phyloP scores from a whole-genome alignment of 1,284 basidiomycete genomes.

The Coriolopsis trogii region DNA sequence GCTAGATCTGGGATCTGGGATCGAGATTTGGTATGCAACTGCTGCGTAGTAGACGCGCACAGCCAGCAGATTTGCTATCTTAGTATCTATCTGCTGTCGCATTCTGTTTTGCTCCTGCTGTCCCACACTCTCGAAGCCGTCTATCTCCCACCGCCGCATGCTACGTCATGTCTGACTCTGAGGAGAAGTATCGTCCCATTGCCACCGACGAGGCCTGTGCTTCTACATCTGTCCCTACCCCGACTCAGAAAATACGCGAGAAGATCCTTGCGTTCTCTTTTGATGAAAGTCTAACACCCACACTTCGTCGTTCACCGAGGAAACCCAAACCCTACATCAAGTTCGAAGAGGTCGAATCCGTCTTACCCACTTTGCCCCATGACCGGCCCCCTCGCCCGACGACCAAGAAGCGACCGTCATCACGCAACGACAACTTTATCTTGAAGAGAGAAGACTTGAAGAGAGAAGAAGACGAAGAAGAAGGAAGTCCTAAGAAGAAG shows the following conservation, averaged over 20 bases:
- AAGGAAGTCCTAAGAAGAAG: background rate
- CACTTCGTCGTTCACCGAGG: constrained; percentile 9
- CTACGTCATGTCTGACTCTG: too few species aligned
- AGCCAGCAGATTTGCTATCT: too few species aligned
- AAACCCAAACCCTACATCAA: background rate
- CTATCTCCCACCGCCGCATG: too few species aligned
- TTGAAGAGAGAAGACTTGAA: background rate
- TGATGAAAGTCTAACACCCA: constrained; percentile 2
- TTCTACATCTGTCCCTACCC: constrained; percentile 8
- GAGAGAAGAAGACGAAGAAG: too few species aligned
- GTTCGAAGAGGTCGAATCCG: constrained; percentile 11
- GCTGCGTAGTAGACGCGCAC: too few species aligned
- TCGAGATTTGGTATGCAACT: too few species aligned
- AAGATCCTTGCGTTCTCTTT: constrained; percentile 14
- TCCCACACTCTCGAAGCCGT: too few species aligned
- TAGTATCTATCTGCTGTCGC: too few species aligned
- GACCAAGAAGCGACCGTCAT: constrained; percentile 6
- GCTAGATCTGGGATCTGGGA: too few species aligned
- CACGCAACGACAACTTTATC: background rate
- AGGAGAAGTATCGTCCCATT: too few species aligned
- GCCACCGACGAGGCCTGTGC: background rate
- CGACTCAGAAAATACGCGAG: constrained; percentile 13
- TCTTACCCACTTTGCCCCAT: background rate
- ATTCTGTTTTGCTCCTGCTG: too few species aligned
- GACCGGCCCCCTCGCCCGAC: background rate